A percentile compares a stretch with the other conserved stretches of the same genome.
phyloP scores from a whole-genome alignment of 129 eudicot genomes.

The Artemisia tridentata region DNA sequence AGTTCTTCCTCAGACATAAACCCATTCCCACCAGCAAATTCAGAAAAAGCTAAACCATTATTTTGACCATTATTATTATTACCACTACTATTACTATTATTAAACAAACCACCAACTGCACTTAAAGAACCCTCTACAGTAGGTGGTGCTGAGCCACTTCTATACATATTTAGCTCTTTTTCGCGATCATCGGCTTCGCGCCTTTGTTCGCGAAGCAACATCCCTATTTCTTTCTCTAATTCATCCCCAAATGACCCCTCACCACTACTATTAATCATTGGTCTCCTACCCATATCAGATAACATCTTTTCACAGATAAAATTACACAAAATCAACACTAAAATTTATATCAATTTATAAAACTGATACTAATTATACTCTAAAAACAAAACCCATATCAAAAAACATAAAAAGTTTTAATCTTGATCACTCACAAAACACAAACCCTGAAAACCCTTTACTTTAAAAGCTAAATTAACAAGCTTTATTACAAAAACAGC shows the following conservation, averaged over 20 bases:
- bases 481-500: conserved; percentile 18
- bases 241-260: conserved; percentile 83
- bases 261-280: conserved; percentile 46
- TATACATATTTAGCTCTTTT: conserved; percentile 64
- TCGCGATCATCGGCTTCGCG: conserved; percentile 71
- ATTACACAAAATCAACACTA: background rate
- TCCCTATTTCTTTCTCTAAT: conserved; percentile 70
- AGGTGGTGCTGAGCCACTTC: conserved; percentile 94
- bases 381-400: conserved; percentile 17
- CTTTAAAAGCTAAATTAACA: conserved; percentile 7
- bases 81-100: background rate
- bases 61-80: conserved; percentile 23
- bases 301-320: conserved; percentile 45
- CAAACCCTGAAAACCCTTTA: conserved; percentile 34
- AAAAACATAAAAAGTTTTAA: conserved; percentile 18
- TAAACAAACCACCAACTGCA: conserved; percentile 73
- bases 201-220: conserved; percentile 61
- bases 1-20: conserved; percentile 75
- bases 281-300: conserved; percentile 78
- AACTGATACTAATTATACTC: conserved; percentile 18
- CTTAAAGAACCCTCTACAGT: conserved; percentile 82
- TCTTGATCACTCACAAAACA: conserved; percentile 29
- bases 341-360: conserved; percentile 7
- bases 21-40: conserved; percentile 59
- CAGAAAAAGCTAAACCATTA: conserved; percentile 42